Conservation (phyloP, 1,284 basidiomycete genomes). For the Melampsora larici-populina region DNA sequence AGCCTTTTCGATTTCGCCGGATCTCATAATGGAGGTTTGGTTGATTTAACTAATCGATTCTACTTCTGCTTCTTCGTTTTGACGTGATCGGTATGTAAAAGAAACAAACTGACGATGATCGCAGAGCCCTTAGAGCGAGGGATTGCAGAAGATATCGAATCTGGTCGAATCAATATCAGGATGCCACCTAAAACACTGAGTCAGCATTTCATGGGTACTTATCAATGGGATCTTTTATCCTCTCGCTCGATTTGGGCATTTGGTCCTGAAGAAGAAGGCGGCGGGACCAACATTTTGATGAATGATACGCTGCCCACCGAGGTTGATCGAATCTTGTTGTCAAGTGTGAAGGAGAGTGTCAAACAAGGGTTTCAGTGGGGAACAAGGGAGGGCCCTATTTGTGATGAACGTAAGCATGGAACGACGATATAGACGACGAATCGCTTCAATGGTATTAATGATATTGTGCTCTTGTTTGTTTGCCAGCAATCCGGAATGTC, state of each 20-base stretch:
- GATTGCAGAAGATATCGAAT: conserved; percentile 89
- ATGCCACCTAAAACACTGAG: conserved; percentile 91
- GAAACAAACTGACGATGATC: conserved; percentile 96
- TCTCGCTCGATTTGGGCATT: conserved; percentile 99
- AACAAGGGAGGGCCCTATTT: conserved; percentile 90
- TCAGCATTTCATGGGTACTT: conserved; percentile 89
- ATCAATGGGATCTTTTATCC: conserved; percentile 96
- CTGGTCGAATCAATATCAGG: conserved; percentile 81
- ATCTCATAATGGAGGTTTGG: background rate
- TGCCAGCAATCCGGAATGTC: conserved; percentile 88
- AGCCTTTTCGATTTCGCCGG: conserved; percentile 47
- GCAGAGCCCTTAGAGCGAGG: conserved; percentile 90
- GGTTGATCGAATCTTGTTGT: conserved; percentile 87
- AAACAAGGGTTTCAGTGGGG: conserved; percentile 99
- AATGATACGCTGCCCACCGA: conserved; percentile 95
- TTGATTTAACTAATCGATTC: background rate
- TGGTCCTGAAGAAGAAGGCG: conserved; percentile 86
- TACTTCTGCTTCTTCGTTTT: conserved; percentile 16
- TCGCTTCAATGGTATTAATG: background rate
- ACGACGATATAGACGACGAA: background rate
- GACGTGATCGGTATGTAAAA: conserved; percentile 51
- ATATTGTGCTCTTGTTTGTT: background rate
- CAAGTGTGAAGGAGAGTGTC: conserved; percentile 85
- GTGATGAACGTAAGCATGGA: conserved; percentile 83
- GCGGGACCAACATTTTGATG: conserved; percentile 75